These are phyloP conservation scores for Aureobasidium subglaciale DNA, from an alignment of 2,329 filamentous ascomycete species.

Conservation along the genomic window DNA sequence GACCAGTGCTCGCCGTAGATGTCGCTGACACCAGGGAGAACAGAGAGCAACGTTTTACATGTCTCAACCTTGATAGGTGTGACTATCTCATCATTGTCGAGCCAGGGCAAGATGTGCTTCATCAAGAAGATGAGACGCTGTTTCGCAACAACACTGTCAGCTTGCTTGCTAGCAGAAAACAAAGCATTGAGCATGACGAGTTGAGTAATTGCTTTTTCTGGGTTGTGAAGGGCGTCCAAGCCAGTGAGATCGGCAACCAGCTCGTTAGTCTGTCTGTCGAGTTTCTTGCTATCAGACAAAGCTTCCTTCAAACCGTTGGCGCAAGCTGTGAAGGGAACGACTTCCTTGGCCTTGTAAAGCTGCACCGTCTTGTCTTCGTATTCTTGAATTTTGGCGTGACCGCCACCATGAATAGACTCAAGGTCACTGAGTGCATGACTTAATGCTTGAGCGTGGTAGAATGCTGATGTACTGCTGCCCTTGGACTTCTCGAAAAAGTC, in stretches of 20 bases:
- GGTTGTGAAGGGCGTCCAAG: constrained; percentile 38
- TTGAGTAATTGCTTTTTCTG: constrained; percentile 34
- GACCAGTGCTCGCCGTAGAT: constrained; percentile 89
- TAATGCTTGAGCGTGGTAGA: constrained; percentile 37
- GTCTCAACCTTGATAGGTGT: constrained; percentile 48
- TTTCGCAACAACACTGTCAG: constrained; percentile 42
- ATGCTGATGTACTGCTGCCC: constrained; percentile 21
- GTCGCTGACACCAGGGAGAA: constrained; percentile 69
- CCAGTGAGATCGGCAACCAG: constrained; percentile 54
- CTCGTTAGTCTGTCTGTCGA: constrained; percentile 52
- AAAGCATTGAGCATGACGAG: constrained; percentile 50
- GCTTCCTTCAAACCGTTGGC: constrained; percentile 44
- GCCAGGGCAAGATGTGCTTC: constrained; percentile 67
- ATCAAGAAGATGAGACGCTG: constrained; percentile 76
- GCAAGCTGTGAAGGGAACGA: constrained; percentile 41
- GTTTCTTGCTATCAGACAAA: constrained; percentile 40
- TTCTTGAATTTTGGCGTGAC: constrained; percentile 27
- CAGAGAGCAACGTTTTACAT: constrained; percentile 45
- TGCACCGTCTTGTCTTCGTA: constrained; percentile 31
- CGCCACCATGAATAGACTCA: constrained; percentile 37
- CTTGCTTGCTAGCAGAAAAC: constrained; percentile 42
- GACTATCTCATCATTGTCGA: constrained; percentile 47
- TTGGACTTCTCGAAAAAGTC: constrained; percentile 20
- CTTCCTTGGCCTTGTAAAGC: constrained; percentile 32
- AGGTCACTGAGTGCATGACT: constrained; percentile 32